phyloP scores from a whole-genome alignment of 768 basidiomycete species.

The Fomitopsis serialis region DNA sequence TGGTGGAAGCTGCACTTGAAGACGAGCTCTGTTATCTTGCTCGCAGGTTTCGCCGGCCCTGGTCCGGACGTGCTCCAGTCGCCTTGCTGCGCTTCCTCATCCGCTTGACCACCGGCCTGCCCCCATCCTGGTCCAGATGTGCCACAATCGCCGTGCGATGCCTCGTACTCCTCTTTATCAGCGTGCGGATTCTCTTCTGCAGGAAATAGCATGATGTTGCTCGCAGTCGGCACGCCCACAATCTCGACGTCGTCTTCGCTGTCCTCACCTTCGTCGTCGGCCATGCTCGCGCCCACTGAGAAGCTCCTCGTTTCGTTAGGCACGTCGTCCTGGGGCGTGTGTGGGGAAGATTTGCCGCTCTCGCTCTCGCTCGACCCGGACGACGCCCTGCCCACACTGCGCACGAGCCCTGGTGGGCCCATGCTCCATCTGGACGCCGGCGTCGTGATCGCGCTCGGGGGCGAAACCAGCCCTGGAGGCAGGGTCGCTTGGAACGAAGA shows the following conservation, averaged over 20 bases:
- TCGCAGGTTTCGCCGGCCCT: background rate
- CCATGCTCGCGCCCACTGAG: background rate
- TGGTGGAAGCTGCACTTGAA: background rate
- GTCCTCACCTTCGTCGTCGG: background rate
- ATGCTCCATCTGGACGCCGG: background rate
- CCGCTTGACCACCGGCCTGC: background rate
- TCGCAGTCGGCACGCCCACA: background rate
- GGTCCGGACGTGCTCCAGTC: background rate
- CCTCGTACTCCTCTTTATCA: too few species aligned
- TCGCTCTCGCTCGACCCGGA: background rate
- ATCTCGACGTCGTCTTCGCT: background rate
- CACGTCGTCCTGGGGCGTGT: background rate
- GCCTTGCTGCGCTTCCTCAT: background rate
- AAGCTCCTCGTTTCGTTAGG: conserved; percentile 4
- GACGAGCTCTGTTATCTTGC: background rate
- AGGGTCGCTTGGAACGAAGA: background rate
- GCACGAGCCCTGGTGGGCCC: background rate
- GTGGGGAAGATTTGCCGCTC: background rate
- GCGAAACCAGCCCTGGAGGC: background rate
- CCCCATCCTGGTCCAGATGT: too few species aligned
- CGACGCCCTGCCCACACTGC: background rate
- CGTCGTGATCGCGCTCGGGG: background rate
- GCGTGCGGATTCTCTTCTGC: too few species aligned
- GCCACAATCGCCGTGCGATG: too few species aligned
- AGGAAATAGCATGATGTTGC: too few species aligned